A percentile compares a stretch with the other conserved stretches of the same genome.
phyloP scores from a whole-genome alignment of 2,329 filamentous ascomycete species.

The Zelopaecilomyces penicillatus region DNA sequence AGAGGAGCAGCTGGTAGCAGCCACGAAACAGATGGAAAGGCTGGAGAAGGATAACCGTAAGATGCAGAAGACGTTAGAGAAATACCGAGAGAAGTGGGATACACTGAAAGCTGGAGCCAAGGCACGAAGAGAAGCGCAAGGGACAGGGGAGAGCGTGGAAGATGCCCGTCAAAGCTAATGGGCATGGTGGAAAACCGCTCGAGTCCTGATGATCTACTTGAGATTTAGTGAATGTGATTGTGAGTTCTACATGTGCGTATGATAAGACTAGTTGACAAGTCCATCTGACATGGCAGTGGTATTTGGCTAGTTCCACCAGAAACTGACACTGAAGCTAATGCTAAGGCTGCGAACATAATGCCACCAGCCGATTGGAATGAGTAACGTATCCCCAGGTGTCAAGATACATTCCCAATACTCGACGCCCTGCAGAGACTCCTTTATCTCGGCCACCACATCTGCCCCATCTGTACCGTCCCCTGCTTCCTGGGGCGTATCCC shows the following conservation, averaged over 20 bases:
- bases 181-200: background rate
- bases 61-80: slow-evolving; percentile 46
- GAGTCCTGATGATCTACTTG: too few relatives aligned
- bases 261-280: too few relatives aligned
- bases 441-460: slow-evolving; percentile 32
- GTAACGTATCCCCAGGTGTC: slow-evolving; percentile 72
- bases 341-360: slow-evolving; percentile 86
- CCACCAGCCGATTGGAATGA: slow-evolving; percentile 95
- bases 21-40: slow-evolving; percentile 53
- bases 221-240: too few relatives aligned
- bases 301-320: slow-evolving; percentile 69
- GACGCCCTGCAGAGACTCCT: slow-evolving; percentile 45
- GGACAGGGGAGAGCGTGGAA: slow-evolving; percentile 25
- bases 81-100: slow-evolving; percentile 55
- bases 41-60: slow-evolving; percentile 55
- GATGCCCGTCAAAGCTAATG: slow-evolving; percentile 16
- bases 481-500: slow-evolving; percentile 34
- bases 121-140: slow-evolving; percentile 40
- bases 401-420: slow-evolving; percentile 71
- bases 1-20: slow-evolving; percentile 54
- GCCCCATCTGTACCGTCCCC: slow-evolving; percentile 12
- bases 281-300: too few relatives aligned
- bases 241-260: too few relatives aligned
- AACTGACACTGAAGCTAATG: slow-evolving; percentile 88
- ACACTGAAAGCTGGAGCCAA: slow-evolving; percentile 53